A percentile compares a stretch with the other conserved stretches of the same genome.
Conservation (phyloP, 306 rosid genomes). For the Delonix regia region DNA sequence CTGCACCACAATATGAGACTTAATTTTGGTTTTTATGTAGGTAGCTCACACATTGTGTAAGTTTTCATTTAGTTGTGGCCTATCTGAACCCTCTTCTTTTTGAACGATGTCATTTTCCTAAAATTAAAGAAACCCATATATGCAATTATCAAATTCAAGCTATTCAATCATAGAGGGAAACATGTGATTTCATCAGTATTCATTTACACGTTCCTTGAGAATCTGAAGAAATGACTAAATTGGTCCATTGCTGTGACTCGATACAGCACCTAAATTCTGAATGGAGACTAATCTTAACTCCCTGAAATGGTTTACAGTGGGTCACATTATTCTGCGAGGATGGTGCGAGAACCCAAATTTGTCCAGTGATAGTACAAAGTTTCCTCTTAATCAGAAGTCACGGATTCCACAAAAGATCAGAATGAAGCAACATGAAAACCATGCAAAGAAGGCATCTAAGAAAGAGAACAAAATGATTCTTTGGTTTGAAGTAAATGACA, state of each 20-base stretch:
- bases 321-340: slow-evolving; percentile 91
- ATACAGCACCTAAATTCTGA: background rate
- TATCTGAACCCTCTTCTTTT: slow-evolving; percentile 3
- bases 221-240: background rate
- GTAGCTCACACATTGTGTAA: slow-evolving; percentile 33
- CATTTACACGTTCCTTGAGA: background rate
- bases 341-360: slow-evolving; percentile 68
- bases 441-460: slow-evolving; percentile 54
- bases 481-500: slow-evolving; percentile 98
- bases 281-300: slow-evolving; percentile 12
- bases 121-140: background rate
- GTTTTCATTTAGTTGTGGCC: slow-evolving; percentile 24
- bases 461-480: slow-evolving; percentile 72
- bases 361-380: slow-evolving; percentile 47
- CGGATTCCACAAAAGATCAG: slow-evolving; percentile 58
- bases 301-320: slow-evolving; percentile 68
- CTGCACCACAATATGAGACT: slow-evolving; percentile 36
- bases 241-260: background rate
- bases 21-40: slow-evolving; percentile 25
- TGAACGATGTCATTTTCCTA: background rate
- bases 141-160: background rate
- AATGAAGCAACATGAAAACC: slow-evolving; percentile 66
- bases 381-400: slow-evolving; percentile 54
- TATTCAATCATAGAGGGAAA: background rate
- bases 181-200: background rate